phyloP scores from a whole-genome alignment of 768 basidiomycete genomes.

The Suillus occidentalis region DNA sequence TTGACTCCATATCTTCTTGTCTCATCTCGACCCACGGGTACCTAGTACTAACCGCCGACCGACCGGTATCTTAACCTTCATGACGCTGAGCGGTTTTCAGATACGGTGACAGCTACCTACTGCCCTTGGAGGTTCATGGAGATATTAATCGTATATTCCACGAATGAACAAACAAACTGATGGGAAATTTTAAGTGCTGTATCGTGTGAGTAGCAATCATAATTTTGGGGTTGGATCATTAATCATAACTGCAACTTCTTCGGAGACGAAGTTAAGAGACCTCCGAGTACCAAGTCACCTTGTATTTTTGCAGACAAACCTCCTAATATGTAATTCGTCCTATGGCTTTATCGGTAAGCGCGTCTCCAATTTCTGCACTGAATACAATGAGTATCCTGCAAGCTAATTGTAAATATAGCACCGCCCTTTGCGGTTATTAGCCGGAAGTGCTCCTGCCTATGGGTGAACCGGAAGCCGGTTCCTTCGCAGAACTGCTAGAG shows the following conservation, averaged over 20 bases:
- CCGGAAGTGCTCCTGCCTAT: neutral
- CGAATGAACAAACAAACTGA: constrained; percentile 15
- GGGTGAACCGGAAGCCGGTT: neutral
- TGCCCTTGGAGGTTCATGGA: neutral
- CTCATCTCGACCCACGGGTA: neutral
- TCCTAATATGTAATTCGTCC: neutral
- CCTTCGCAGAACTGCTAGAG: neutral
- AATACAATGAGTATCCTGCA: neutral
- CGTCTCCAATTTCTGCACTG: neutral
- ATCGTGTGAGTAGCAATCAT: constrained; percentile 11
- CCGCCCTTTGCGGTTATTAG: neutral
- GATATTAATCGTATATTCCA: constrained; percentile 9
- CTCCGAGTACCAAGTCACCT: neutral
- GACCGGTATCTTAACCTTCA: neutral
- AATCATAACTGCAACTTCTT: neutral
- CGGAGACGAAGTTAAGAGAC: neutral
- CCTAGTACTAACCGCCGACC: neutral
- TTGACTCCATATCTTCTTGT: neutral
- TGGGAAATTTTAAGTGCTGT: constrained; percentile 6
- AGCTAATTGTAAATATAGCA: neutral
- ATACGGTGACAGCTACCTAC: too few species aligned
- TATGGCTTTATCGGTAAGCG: neutral
- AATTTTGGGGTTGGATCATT: neutral
- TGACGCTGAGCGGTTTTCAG: neutral
- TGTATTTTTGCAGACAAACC: neutral